A percentile compares a stretch with the other conserved stretches of the same genome.
phyloP scores from a whole-genome alignment of 148 eudicot species.

The Rhododendron kiyosumense region DNA sequence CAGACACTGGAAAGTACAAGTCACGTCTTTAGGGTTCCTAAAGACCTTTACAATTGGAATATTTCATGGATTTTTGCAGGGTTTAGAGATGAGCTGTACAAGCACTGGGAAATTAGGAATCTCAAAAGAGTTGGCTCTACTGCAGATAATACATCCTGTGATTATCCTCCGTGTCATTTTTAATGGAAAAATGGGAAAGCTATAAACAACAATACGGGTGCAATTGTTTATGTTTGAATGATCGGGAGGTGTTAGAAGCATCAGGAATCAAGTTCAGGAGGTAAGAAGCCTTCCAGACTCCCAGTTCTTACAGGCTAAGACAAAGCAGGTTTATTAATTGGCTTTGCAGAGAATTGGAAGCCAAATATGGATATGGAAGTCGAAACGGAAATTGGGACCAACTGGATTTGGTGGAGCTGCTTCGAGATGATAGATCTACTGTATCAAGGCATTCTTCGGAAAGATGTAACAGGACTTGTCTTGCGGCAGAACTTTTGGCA shows the following conservation, averaged over 20 bases:
- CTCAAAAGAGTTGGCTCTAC: not conserved
- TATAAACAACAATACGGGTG: not conserved
- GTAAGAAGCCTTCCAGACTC: not conserved
- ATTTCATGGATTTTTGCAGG: not conserved
- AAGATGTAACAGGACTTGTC: not conserved
- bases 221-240: not conserved
- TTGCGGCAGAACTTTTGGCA: not conserved
- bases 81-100: not conserved
- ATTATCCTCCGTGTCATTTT: not conserved
- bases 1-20: not conserved
- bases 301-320: not conserved
- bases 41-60: not conserved
- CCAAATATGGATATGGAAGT: not conserved
- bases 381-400: not conserved
- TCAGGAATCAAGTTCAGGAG: not conserved
- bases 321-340: not conserved
- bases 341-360: not conserved
- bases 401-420: not conserved
- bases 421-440: not conserved
- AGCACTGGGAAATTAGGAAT: not conserved
- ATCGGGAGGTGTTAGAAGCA: not conserved
- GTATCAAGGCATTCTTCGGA: not conserved
- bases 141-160: not conserved
- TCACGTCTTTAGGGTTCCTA: not conserved
- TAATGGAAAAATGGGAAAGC: not conserved